Base-by-base conservation (phyloP, 805 yeast species). In the Starmerella kuoi region DNA sequence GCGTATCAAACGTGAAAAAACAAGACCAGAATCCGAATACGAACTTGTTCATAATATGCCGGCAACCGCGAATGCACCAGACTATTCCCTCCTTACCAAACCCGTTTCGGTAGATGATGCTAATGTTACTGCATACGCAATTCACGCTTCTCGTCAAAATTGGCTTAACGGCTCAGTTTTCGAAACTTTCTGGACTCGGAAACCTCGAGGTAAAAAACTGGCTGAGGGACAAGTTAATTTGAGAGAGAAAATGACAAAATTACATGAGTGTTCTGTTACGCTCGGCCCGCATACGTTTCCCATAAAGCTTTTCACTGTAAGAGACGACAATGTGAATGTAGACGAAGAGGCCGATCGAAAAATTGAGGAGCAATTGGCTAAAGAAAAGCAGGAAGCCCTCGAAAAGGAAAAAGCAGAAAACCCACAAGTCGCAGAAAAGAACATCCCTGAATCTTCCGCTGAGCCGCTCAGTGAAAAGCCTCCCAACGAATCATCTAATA, bases 231-330 rank as follows among this genome's bases (percentile, higher is more conserved):
- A 63, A 53, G 61, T 57, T n/a, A 74, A 73, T 55, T 79, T 82
- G 4, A 66, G 93, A 53, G 96, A 88, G 49, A 77, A 77, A 42
- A 86, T 87, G 95, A 79, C 85, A 46, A 86, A 85, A 57, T 64
- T 91, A 43, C 75, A 88, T 51, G 95, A 87, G 51, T 76, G 87
- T 46, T 62, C 65, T 1, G 61, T 86, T 62, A 65, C 68, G 9
- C 68, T 80, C 19, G 97, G 96, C 0, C 95, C 95, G 0, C 98
- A 88, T 61, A 61, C 65, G 0, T 84, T 84, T 61, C 84, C 77
- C 31, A 70, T 80, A 2, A 65, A 93, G 46, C 60, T 91, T 25
- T 91, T 82, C 61, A 77, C 85, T n/a, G 72, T 85, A 40, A 82
- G 83, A 54, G 94, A 86, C 53, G 53, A 50, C 37, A 40, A 34